phyloP scores from a whole-genome alignment of 2,329 filamentous ascomycete species.

The Talaromyces sp. region DNA sequence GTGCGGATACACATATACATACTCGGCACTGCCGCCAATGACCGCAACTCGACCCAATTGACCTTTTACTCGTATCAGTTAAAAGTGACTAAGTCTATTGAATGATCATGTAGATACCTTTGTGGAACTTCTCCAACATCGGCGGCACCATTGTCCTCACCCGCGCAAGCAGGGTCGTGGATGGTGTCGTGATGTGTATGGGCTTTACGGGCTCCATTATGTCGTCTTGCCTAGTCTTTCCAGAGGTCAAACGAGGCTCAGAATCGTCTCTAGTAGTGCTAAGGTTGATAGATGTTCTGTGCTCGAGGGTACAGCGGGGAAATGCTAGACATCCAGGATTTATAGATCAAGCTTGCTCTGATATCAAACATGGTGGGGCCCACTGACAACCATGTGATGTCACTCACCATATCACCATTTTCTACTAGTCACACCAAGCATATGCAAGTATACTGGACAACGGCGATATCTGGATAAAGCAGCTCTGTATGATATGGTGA shows the following conservation, averaged over 20 bases:
- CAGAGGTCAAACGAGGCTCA: too few relatives aligned
- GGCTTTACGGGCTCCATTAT: conserved; percentile 28
- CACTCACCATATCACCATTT: conserved; percentile 2
- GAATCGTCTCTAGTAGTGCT: not conserved
- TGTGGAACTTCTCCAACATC: conserved; percentile 93
- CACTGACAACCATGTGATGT: conserved; percentile 16
- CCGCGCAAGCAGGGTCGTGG: conserved; percentile 71
- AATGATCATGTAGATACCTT: conserved; percentile 58
- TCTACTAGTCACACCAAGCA: not conserved
- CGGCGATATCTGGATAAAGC: not conserved
- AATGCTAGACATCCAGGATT: not conserved
- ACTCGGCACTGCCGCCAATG: conserved; percentile 88
- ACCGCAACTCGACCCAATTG: conserved; percentile 89
- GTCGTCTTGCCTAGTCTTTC: not conserved
- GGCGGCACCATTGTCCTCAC: conserved; percentile 89
- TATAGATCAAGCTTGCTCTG: not conserved
- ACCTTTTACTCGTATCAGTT: conserved; percentile 51
- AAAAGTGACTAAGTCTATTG: not conserved
- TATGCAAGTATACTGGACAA: too few relatives aligned
- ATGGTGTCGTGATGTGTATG: conserved; percentile 58
- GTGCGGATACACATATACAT: conserved; percentile 20
- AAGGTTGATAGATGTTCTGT: not conserved
- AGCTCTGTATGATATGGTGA: not conserved
- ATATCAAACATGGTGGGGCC: conserved; percentile 8
- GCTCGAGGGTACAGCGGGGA: not conserved